Evolutionary conservation across 2,329 filamentous ascomycete genomes (phyloP).

Genomic region (Colletotrichum sp.): DNA sequence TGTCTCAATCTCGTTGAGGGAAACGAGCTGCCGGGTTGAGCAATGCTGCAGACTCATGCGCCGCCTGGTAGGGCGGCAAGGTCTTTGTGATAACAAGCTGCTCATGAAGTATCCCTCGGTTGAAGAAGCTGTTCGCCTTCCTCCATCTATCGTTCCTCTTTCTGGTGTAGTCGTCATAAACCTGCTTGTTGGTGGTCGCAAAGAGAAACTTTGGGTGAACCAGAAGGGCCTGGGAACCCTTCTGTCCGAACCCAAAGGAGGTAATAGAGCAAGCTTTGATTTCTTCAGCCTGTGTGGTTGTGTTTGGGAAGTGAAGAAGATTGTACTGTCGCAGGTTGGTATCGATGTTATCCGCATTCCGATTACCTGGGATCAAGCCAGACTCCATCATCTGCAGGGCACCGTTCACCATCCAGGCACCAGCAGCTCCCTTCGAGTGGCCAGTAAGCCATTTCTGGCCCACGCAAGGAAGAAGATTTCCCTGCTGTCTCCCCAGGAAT

Average conservation of each 20-base stretch:
- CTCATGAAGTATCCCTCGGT: background rate
- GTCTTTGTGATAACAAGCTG: background rate
- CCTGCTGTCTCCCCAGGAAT: conserved; percentile 35
- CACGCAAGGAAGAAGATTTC: conserved; percentile 34
- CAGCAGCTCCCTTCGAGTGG: conserved; percentile 40
- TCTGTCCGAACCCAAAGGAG: conserved; percentile 50
- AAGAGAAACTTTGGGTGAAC: conserved; percentile 39
- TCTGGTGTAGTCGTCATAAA: conserved; percentile 8
- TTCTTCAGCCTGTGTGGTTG: conserved; percentile 23
- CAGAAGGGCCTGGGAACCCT: conserved; percentile 40
- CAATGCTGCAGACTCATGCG: background rate
- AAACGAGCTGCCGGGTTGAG: background rate
- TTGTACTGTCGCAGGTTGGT: conserved; percentile 27
- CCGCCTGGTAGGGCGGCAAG: background rate
- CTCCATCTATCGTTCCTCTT: background rate
- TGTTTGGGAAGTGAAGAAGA: conserved; percentile 36
- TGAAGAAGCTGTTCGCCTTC: background rate
- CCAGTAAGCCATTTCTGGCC: conserved; percentile 42
- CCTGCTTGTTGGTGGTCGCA: conserved; percentile 25
- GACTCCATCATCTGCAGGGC: conserved; percentile 36
- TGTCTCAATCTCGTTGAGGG: background rate
- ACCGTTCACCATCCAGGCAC: conserved; percentile 42
- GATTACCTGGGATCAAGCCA: conserved; percentile 37
- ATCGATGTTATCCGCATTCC: conserved; percentile 41
- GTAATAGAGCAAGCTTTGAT: conserved; percentile 41